Percentiles rank a stretch among this genome's conserved stretches.
Conservation (phyloP, 495 filamentous ascomycete genomes). For the Neurospora sp. region DNA sequence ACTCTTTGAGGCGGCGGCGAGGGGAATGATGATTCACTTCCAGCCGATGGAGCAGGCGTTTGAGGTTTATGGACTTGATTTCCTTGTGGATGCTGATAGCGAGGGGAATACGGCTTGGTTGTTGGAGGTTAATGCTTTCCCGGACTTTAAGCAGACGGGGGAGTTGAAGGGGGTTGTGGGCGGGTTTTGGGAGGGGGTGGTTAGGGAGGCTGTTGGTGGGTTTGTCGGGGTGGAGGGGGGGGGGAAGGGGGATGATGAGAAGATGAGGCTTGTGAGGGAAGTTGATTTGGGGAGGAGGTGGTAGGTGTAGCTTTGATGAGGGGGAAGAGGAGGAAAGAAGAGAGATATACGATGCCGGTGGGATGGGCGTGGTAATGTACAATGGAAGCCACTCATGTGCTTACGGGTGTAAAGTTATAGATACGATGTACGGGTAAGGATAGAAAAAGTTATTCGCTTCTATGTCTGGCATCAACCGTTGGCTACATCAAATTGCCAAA, state of each 20-base stretch:
- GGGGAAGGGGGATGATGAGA: constrained; percentile 11
- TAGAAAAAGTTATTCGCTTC: not conserved
- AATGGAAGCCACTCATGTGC: not conserved
- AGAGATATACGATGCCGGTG: not conserved
- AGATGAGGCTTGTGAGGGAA: constrained; percentile 23
- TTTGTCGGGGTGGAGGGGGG: constrained; percentile 19
- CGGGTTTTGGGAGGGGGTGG: constrained; percentile 64
- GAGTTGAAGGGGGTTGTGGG: constrained; percentile 58
- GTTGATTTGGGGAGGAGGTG: constrained; percentile 25
- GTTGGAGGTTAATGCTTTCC: constrained; percentile 93
- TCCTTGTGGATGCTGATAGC: constrained; percentile 59
- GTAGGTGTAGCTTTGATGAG: not conserved
- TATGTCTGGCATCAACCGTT: not conserved
- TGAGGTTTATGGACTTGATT: constrained; percentile 88
- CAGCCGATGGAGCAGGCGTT: constrained; percentile 80
- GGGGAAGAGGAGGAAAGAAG: not conserved
- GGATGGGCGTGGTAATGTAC: not conserved
- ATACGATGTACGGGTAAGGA: not conserved
- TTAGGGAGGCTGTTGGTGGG: constrained; percentile 48
- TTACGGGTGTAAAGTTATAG: not conserved
- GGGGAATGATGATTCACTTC: constrained; percentile 80
- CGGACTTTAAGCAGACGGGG: constrained; percentile 89
- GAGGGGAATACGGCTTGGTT: constrained; percentile 43
- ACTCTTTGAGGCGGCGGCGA: constrained; percentile 73
- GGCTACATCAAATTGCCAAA: not conserved